Conservation (phyloP, 2,329 filamentous ascomycete species). For the Hypoxylon sp. region DNA sequence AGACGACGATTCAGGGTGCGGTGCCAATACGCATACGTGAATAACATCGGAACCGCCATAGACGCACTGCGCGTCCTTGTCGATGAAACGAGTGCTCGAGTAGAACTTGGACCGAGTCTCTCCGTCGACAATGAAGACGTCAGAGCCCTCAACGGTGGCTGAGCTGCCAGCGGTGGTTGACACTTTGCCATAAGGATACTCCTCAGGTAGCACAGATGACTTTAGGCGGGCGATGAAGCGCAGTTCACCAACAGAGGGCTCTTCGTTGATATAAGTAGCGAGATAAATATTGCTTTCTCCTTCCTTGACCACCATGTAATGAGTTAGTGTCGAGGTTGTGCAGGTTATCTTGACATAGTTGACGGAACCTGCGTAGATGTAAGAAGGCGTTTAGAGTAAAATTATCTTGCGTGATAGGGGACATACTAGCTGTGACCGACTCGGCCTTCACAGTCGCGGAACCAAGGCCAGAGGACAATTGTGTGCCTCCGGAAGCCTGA, state of each 20-base stretch:
- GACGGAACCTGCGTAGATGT: constrained; percentile 37
- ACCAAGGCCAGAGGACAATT: constrained; percentile 71
- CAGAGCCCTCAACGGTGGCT: constrained; percentile 68
- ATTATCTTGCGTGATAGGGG: background rate
- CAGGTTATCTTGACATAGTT: constrained; percentile 73
- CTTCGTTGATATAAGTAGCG: constrained; percentile 71
- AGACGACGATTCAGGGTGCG: constrained; percentile 70
- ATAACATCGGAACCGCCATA: constrained; percentile 61
- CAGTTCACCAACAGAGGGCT: constrained; percentile 70
- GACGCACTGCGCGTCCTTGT: constrained; percentile 74
- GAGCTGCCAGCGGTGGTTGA: constrained; percentile 68
- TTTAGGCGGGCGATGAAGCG: constrained; percentile 74
- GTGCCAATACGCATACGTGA: constrained; percentile 73
- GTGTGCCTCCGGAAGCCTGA: constrained; percentile 68
- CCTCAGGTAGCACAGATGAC: constrained; percentile 62
- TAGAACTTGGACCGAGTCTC: constrained; percentile 79
- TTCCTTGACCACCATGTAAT: constrained; percentile 72
- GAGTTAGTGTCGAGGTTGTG: constrained; percentile 70
- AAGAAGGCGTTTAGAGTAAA: constrained; percentile 7
- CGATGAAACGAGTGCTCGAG: constrained; percentile 77
- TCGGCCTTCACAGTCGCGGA: constrained; percentile 66
- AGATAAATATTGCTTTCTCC: constrained; percentile 72
- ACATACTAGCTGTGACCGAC: constrained; percentile 51
- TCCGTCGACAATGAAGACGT: constrained; percentile 70
- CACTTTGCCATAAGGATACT: constrained; percentile 66